A percentile compares a stretch with the other conserved stretches of the same genome.
Conservation (phyloP, 192 early-diverging fungal genomes). For the Coemansia sp. region DNA sequence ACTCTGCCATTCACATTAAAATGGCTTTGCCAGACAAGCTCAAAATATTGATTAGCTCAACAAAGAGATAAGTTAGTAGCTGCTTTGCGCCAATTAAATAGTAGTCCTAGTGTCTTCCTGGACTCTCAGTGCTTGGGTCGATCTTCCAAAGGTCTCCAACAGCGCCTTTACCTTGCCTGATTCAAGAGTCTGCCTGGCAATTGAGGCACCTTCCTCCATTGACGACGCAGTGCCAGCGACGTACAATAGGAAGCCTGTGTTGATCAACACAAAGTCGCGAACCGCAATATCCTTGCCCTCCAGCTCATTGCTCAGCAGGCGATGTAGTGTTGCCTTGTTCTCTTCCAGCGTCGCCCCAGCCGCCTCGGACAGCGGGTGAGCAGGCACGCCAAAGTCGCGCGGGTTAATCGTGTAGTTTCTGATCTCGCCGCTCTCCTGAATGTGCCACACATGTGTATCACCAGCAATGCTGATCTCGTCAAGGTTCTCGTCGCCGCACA, state of each 20-base stretch:
- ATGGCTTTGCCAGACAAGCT: conserved; percentile 37
- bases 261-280: conserved; percentile 86
- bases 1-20: conserved; percentile 71
- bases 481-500: conserved; percentile 82
- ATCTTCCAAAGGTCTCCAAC: conserved; percentile 59
- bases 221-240: conserved; percentile 69
- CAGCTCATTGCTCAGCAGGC: conserved; percentile 65
- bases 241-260: conserved; percentile 77
- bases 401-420: conserved; percentile 66
- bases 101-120: background rate
- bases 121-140: conserved; percentile 25
- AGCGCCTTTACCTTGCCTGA: conserved; percentile 64
- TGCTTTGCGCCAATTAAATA: background rate
- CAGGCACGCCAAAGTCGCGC: conserved; percentile 74
- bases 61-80: conserved; percentile 1
- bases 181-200: conserved; percentile 74
- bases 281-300: conserved; percentile 60
- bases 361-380: conserved; percentile 67
- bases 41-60: conserved; percentile 6
- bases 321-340: conserved; percentile 68
- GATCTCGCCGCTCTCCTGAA: conserved; percentile 62
- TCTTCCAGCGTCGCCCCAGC: conserved; percentile 66
- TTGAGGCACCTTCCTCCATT: conserved; percentile 68
- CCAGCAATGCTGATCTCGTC: conserved; percentile 91
- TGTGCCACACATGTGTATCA: conserved; percentile 82